A percentile compares a stretch with the other conserved stretches of the same genome.
Evolutionary conservation across 176 grass and related monocot species (phyloP).

Genomic region (Carex kokanica): DNA sequence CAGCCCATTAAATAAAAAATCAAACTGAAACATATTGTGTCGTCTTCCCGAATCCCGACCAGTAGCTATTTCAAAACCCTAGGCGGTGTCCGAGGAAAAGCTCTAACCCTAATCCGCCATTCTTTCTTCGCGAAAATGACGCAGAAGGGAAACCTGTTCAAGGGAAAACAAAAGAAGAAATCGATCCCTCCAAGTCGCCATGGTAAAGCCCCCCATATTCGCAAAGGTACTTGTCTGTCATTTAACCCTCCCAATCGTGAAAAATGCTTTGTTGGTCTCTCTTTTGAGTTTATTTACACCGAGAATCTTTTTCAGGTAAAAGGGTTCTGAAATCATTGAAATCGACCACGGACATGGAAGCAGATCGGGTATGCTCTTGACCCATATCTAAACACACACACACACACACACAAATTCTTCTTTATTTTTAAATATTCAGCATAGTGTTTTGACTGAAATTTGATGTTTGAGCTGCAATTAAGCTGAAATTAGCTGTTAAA

Average conservation of each 20-base stretch:
- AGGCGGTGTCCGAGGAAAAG: background rate
- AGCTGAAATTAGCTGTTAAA: background rate
- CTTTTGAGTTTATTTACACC: background rate
- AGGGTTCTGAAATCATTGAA: conserved; percentile 58
- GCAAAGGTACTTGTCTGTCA: conserved; percentile 57
- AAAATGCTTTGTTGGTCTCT: background rate
- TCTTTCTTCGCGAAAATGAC: conserved; percentile 44
- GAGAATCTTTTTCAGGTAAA: conserved; percentile 46
- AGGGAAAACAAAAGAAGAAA: conserved; percentile 81
- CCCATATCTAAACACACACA: too few relatives aligned
- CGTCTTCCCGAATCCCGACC: background rate
- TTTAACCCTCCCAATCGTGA: background rate
- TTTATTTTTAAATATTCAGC: background rate
- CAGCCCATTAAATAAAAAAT: background rate
- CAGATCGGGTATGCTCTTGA: conserved; percentile 43
- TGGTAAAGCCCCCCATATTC: conserved; percentile 55
- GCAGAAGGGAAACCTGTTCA: conserved; percentile 84
- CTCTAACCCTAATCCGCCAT: background rate
- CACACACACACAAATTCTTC: too few relatives aligned
- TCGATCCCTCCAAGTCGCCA: conserved; percentile 74
- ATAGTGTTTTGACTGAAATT: background rate
- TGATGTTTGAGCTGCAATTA: background rate
- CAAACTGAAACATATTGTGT: background rate
- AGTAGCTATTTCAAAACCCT: background rate
- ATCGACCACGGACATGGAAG: conserved; percentile 62